These are phyloP conservation scores for Candida smagusa DNA, from an alignment of 1,139 yeast species.

Conservation along the genomic window DNA sequence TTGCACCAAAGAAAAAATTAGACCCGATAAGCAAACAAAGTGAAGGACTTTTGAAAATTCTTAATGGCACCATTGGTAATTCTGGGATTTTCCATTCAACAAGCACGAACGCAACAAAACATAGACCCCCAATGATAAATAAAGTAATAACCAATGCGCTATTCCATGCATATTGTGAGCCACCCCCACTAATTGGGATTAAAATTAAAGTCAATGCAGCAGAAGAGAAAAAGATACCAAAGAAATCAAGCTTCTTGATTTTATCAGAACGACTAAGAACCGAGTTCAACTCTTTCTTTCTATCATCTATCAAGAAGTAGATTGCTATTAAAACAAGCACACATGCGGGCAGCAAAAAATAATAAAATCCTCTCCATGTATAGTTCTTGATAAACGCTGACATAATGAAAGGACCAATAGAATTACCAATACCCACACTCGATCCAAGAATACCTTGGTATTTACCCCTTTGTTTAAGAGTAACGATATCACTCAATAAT, in stretches of 20 bases:
- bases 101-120: slow-evolving; percentile 37
- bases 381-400: slow-evolving; percentile 46
- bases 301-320: slow-evolving; percentile 22
- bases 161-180: slow-evolving; percentile 49
- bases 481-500: slow-evolving; percentile 41
- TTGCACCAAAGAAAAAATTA: slow-evolving; percentile 48
- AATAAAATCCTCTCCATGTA: slow-evolving; percentile 51
- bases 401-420: slow-evolving; percentile 55
- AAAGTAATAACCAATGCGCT: slow-evolving; percentile 46
- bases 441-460: slow-evolving; percentile 50
- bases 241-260: slow-evolving; percentile 43
- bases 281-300: slow-evolving; percentile 20
- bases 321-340: slow-evolving; percentile 25
- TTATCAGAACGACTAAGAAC: slow-evolving; percentile 28
- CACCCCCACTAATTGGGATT: slow-evolving; percentile 54
- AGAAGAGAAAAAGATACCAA: slow-evolving; percentile 46
- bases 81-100: slow-evolving; percentile 50
- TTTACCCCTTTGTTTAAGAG: slow-evolving; percentile 41
- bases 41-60: slow-evolving; percentile 38
- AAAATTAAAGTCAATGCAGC: slow-evolving; percentile 42
- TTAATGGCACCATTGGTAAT: slow-evolving; percentile 56
- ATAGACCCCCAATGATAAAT: slow-evolving; percentile 44
- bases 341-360: slow-evolving; percentile 44
- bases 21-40: slow-evolving; percentile 40
- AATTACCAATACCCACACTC: slow-evolving; percentile 50